Conservation (phyloP, 148 eudicot genomes). For the Rhododendron vialii region DNA sequence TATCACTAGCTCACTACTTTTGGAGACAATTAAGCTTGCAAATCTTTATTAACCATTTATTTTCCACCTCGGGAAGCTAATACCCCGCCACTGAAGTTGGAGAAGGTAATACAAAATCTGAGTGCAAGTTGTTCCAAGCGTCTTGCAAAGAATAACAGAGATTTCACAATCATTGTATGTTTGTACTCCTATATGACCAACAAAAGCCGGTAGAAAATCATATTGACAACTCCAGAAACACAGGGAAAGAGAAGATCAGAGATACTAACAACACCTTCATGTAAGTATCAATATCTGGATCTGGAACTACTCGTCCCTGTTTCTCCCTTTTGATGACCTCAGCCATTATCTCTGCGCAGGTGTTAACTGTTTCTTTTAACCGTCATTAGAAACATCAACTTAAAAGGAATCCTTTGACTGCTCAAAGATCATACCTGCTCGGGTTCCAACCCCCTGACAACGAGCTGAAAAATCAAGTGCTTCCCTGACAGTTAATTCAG, state of each 20-base stretch:
- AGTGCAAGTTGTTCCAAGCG: not conserved
- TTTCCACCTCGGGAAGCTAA: not conserved
- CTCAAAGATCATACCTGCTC: conserved; percentile 43
- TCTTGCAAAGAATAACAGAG: not conserved
- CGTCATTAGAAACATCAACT: not conserved
- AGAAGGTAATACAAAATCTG: not conserved
- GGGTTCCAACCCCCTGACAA: conserved; percentile 75
- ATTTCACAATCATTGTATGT: not conserved
- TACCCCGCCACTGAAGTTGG: not conserved
- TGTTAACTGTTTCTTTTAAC: not conserved
- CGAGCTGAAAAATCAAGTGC: conserved; percentile 70
- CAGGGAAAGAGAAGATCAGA: not conserved
- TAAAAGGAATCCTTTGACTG: not conserved
- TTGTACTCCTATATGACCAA: not conserved
- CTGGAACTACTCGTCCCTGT: conserved; percentile 62
- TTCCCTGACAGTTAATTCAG: conserved; percentile 80
- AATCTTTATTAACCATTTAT: not conserved
- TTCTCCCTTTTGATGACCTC: conserved; percentile 75
- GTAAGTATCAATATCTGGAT: conserved; percentile 68
- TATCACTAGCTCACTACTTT: not conserved
- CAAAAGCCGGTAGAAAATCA: not conserved
- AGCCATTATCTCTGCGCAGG: conserved; percentile 38
- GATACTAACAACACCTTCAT: conserved; percentile 52
- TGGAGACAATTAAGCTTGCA: not conserved
- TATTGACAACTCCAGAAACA: not conserved